Evolutionary conservation across 371 early-diverging fungal genomes (phyloP).

Genomic region (Mucor mucedo): DNA sequence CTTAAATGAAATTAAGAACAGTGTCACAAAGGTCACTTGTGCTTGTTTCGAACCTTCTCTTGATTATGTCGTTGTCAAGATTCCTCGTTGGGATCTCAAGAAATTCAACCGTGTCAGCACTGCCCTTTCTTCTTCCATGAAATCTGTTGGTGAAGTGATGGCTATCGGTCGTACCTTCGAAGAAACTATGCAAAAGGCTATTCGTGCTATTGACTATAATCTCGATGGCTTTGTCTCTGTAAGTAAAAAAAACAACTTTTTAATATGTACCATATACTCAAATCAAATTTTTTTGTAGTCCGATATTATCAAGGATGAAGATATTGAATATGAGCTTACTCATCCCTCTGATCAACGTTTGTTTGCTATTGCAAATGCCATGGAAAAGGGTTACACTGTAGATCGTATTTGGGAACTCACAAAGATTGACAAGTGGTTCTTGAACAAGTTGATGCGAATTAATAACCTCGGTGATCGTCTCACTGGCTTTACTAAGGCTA

Average conservation of each 20-base stretch:
- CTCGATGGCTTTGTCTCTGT: conserved; percentile 82
- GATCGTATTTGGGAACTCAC: conserved; percentile 88
- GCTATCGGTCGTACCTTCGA: conserved; percentile 94
- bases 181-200: conserved; percentile 96
- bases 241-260: conserved; percentile 21
- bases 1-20: conserved; percentile 85
- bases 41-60: conserved; percentile 95
- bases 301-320: conserved; percentile 44
- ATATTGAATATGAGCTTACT: conserved; percentile 78
- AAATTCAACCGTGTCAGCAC: conserved; percentile 91
- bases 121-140: conserved; percentile 90
- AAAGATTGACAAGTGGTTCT: conserved; percentile 93
- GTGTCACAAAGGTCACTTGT: conserved; percentile 92
- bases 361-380: conserved; percentile 91
- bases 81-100: conserved; percentile 95
- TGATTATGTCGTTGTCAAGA: conserved; percentile 94
- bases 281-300: conserved; percentile 12
- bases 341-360: conserved; percentile 90
- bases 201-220: conserved; percentile 86
- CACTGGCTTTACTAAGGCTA: conserved; percentile 46
- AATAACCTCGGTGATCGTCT: conserved; percentile 48
- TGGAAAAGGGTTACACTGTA: conserved; percentile 82
- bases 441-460: conserved; percentile 85
- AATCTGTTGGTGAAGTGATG: conserved; percentile 97
- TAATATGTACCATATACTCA: conserved; percentile 5